Conservation (phyloP, 352 stramenopile genomes). For the Albugo laibachii region DNA sequence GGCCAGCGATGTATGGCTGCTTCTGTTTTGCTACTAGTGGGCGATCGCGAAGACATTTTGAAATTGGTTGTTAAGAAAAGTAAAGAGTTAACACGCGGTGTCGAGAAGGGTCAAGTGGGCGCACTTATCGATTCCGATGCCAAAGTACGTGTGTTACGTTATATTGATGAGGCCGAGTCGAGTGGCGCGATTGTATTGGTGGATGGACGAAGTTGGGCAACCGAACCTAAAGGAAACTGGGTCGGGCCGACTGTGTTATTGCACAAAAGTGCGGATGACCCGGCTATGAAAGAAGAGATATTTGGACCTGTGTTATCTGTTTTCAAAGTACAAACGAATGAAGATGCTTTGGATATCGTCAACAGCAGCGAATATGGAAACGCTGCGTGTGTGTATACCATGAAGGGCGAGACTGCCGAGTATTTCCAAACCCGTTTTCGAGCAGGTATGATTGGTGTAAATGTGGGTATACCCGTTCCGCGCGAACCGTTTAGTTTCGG, state of each 20-base stretch:
- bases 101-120: constrained; percentile 56
- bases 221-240: constrained; percentile 88
- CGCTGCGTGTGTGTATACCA: constrained; percentile 93
- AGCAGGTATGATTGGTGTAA: constrained; percentile 91
- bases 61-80: constrained; percentile 75
- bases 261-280: constrained; percentile 65
- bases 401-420: constrained; percentile 78
- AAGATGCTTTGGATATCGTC: constrained; percentile 91
- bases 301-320: constrained; percentile 93
- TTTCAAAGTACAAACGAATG: constrained; percentile 83
- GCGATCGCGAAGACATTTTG: constrained; percentile 60
- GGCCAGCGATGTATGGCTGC: constrained; percentile 97
- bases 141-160: constrained; percentile 69
- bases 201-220: constrained; percentile 80
- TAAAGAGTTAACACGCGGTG: constrained; percentile 73
- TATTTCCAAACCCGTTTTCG: constrained; percentile 96
- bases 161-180: constrained; percentile 82
- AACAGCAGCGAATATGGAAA: constrained; percentile 96
- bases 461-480: constrained; percentile 94
- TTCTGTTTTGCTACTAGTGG: constrained; percentile 90
- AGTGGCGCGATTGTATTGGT: constrained; percentile 80
- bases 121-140: constrained; percentile 82
- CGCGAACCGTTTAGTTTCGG: constrained; percentile 97
- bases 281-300: constrained; percentile 89
- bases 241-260: constrained; percentile 87